Conservation (phyloP, 2,329 filamentous ascomycete genomes). For the Fusarium brachygibbosum region DNA sequence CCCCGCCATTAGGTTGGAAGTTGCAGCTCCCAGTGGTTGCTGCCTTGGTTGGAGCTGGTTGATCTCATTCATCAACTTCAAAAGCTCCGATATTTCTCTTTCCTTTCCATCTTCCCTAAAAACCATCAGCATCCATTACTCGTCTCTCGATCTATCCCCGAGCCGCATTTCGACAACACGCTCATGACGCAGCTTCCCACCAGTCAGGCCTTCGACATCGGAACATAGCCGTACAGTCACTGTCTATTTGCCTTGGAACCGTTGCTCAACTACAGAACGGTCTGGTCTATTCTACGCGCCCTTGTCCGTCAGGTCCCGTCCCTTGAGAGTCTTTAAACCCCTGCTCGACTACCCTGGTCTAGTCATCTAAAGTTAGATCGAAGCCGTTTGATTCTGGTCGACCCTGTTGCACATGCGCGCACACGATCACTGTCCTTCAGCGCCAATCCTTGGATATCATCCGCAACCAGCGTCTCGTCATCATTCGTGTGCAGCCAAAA, state of each 20-base stretch:
- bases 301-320: conserved; percentile 9
- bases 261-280: conserved; percentile 19
- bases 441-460: conserved; percentile 29
- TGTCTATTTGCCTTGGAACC: conserved; percentile 9
- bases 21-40: conserved; percentile 17
- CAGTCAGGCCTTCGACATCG: conserved; percentile 13
- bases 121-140: conserved; percentile 1
- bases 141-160: not conserved
- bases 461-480: conserved; percentile 28
- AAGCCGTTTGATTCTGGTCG: conserved; percentile 35
- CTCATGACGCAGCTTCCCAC: not conserved
- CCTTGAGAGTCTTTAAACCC: conserved; percentile 30
- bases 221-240: conserved; percentile 20
- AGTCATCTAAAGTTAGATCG: conserved; percentile 40
- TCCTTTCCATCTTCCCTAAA: conserved; percentile 6
- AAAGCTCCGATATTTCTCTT: conserved; percentile 13
- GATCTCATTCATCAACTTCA: conserved; percentile 31
- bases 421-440: conserved; percentile 40
- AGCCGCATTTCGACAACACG: not conserved
- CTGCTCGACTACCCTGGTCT: conserved; percentile 32
- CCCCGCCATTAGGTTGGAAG: conserved; percentile 30
- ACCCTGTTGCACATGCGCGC: conserved; percentile 34
- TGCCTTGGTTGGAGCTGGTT: conserved; percentile 29
- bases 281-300: conserved; percentile 14
- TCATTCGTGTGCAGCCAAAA: conserved; percentile 33